phyloP scores from a whole-genome alignment of 768 basidiomycete genomes.

The Trametes elegans region DNA sequence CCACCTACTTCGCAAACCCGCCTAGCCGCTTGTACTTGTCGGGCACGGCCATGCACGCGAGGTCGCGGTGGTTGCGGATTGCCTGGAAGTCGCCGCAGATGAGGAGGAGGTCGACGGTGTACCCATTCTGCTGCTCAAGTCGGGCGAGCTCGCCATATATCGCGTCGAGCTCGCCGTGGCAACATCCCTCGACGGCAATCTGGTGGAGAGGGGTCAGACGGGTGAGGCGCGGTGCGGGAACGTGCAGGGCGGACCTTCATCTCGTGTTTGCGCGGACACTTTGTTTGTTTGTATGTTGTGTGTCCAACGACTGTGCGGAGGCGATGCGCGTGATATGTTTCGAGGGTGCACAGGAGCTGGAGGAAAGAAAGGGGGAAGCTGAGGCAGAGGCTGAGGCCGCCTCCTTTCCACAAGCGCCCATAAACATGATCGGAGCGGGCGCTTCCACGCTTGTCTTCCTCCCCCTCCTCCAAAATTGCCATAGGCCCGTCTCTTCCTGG shows the following conservation, averaged over 20 bases:
- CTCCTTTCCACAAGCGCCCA: neutral
- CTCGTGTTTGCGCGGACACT: neutral
- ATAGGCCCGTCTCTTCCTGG: neutral
- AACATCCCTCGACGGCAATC: constrained; percentile 93
- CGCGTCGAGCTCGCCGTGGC: constrained; percentile 87
- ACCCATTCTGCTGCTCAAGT: constrained; percentile 59
- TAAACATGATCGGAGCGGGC: constrained; percentile 3
- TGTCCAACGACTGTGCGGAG: no score
- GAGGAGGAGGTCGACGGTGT: constrained; percentile 80
- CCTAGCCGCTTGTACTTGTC: constrained; percentile 83
- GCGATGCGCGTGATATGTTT: no score
- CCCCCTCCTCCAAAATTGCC: constrained; percentile 9
- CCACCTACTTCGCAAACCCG: constrained; percentile 74
- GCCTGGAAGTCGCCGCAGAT: constrained; percentile 98
- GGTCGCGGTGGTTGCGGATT: constrained; percentile 78
- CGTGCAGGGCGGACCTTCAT: neutral
- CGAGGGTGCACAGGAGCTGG: no score
- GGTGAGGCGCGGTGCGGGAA: neutral
- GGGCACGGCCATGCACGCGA: constrained; percentile 90
- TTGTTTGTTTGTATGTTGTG: neutral
- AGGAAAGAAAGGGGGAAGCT: neutral
- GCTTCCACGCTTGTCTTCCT: neutral
- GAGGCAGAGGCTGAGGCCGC: no score
- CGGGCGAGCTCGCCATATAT: constrained; percentile 73
- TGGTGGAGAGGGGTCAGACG: constrained; percentile 27